phyloP scores from a whole-genome alignment of 345 rosid species.

The Lepidium didymum region DNA sequence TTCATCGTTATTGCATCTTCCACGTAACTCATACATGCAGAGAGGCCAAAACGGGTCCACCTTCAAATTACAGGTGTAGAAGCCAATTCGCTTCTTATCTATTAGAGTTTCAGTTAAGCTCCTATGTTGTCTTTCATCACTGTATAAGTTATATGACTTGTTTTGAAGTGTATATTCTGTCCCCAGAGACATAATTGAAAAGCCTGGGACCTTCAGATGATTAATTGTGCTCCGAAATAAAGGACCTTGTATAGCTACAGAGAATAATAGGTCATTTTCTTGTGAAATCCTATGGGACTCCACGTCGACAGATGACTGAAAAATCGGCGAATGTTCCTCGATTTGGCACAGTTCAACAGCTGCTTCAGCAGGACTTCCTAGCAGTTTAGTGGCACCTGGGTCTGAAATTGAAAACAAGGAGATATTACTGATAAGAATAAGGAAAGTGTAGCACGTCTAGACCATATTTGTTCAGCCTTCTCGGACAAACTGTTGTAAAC shows the following conservation, averaged over 20 bases:
- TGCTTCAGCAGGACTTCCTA: constrained; percentile 31
- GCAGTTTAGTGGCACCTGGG: constrained; percentile 39
- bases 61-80: constrained; percentile 40
- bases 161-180: constrained; percentile 24
- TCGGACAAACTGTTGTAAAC: neutral
- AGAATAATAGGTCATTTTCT: constrained; percentile 19
- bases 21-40: constrained; percentile 90
- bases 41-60: constrained; percentile 81
- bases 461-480: neutral
- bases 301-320: constrained; percentile 24
- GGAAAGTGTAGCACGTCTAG: neutral
- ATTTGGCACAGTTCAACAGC: constrained; percentile 20
- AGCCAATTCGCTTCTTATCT: constrained; percentile 36
- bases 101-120: constrained; percentile 24
- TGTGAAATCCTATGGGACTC: constrained; percentile 25
- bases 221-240: constrained; percentile 44
- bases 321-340: constrained; percentile 12
- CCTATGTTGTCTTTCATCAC: constrained; percentile 27
- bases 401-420: constrained; percentile 10
- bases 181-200: constrained; percentile 18
- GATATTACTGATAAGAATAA: neutral
- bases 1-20: constrained; percentile 89
- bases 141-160: constrained; percentile 19
- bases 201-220: constrained; percentile 41
- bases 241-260: constrained; percentile 33